A percentile compares a stretch with the other conserved stretches of the same genome.
Evolutionary conservation across 2,329 filamentous ascomycete species (phyloP).

Genomic region (Mollisiaceae sp.): DNA sequence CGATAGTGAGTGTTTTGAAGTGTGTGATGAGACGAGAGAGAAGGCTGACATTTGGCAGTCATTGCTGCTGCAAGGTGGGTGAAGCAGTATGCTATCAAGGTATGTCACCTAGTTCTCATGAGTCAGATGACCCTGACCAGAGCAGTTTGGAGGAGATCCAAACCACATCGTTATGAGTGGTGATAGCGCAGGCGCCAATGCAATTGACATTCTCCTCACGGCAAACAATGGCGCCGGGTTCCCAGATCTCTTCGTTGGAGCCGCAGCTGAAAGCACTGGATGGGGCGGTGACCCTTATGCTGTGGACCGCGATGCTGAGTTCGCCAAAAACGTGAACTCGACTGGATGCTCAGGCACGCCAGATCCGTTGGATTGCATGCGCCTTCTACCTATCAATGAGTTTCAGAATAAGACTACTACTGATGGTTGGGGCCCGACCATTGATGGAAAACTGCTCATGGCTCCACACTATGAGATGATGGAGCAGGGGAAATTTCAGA

Average conservation of each 20-base stretch:
- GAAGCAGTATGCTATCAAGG: conserved; percentile 11
- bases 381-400: conserved; percentile 47
- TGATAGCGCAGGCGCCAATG: conserved; percentile 67
- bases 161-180: conserved; percentile 69
- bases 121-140: background rate
- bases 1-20: conserved; percentile 19
- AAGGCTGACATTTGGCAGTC: background rate
- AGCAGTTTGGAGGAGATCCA: conserved; percentile 71
- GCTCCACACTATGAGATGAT: conserved; percentile 45
- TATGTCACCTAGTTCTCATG: background rate
- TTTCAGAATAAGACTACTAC: conserved; percentile 44
- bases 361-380: conserved; percentile 51
- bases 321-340: conserved; percentile 40
- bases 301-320: conserved; percentile 8
- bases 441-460: conserved; percentile 22
- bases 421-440: conserved; percentile 23
- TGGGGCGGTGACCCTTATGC: conserved; percentile 16
- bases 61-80: conserved; percentile 16
- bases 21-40: background rate
- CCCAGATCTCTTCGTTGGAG: conserved; percentile 53
- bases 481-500: conserved; percentile 53
- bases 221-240: conserved; percentile 50
- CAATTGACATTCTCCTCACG: conserved; percentile 64
- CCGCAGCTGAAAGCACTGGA: conserved; percentile 51
- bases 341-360: conserved; percentile 46